Percentiles rank a stretch among this genome's conserved stretches.
phyloP scores from a whole-genome alignment of 768 basidiomycete species.

The Boletus subparvulus region DNA sequence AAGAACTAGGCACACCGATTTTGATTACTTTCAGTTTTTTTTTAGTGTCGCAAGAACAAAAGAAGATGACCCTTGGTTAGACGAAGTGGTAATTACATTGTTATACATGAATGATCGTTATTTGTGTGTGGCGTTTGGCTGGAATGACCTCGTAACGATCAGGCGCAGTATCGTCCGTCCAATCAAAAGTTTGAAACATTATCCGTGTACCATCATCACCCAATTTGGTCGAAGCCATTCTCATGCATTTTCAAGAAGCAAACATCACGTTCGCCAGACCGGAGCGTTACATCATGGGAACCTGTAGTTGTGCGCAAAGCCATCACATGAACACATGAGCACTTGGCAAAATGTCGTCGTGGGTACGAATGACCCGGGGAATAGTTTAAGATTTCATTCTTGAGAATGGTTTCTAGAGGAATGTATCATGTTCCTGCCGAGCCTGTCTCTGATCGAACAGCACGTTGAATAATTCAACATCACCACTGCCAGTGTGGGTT shows the following conservation, averaged over 20 bases:
- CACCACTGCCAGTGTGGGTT: not conserved
- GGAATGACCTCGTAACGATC: not conserved
- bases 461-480: not conserved
- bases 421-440: not conserved
- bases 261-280: not conserved
- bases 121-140: conserved; percentile 14
- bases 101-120: conserved; percentile 3
- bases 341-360: conserved; percentile 7
- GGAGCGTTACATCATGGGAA: conserved; percentile 4
- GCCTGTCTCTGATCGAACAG: conserved; percentile 2
- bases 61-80: no score
- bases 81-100: no score
- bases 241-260: conserved; percentile 14
- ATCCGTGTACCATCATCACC: conserved; percentile 1
- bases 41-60: no score
- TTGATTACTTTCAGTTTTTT: no score
- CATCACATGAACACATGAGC: conserved; percentile 14
- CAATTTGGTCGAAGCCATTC: conserved; percentile 17
- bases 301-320: not conserved
- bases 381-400: conserved; percentile 8
- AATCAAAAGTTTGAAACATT: conserved; percentile 10
- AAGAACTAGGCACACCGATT: no score
- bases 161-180: conserved; percentile 6
- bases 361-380: conserved; percentile 3
- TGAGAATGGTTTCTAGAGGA: conserved; percentile 6